phyloP scores from a whole-genome alignment of 441 rosid species.

The Eruca vesicaria region DNA sequence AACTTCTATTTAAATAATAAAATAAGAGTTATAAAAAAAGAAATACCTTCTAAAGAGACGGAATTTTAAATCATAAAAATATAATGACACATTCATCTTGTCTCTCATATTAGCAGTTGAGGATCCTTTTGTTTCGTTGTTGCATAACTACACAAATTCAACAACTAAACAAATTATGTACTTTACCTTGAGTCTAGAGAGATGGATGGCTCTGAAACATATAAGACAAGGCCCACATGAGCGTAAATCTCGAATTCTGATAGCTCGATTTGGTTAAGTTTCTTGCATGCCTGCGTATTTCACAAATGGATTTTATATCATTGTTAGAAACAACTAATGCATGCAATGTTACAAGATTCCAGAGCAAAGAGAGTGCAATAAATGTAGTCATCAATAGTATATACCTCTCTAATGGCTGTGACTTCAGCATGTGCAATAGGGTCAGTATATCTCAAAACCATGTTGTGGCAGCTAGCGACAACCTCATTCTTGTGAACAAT shows the following conservation, averaged over 20 bases:
- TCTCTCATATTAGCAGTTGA: no score
- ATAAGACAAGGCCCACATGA: conserved; percentile 97
- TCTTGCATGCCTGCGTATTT: conserved; percentile 73
- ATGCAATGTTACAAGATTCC: not conserved
- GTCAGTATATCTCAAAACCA: conserved; percentile 77
- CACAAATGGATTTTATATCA: not conserved
- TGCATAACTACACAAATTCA: no score
- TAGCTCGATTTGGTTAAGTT: conserved; percentile 76
- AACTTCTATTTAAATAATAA: no score
- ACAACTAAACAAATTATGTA: no score
- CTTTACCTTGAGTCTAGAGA: conserved; percentile 88
- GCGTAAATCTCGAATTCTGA: conserved; percentile 88
- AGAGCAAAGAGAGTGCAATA: no score
- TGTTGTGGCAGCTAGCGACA: conserved; percentile 88
- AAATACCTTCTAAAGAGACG: no score
- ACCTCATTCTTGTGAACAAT: conserved; percentile 73
- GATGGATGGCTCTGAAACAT: conserved; percentile 97
- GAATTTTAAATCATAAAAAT: no score
- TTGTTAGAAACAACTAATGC: not conserved
- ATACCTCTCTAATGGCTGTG: conserved; percentile 93
- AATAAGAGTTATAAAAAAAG: no score
- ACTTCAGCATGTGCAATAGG: conserved; percentile 99
- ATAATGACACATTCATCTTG: no score
- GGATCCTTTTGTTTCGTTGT: no score
- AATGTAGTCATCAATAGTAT: not conserved